Base-by-base conservation (phyloP, 2,329 filamentous ascomycete species). In the Stylonectria norvegica region DNA sequence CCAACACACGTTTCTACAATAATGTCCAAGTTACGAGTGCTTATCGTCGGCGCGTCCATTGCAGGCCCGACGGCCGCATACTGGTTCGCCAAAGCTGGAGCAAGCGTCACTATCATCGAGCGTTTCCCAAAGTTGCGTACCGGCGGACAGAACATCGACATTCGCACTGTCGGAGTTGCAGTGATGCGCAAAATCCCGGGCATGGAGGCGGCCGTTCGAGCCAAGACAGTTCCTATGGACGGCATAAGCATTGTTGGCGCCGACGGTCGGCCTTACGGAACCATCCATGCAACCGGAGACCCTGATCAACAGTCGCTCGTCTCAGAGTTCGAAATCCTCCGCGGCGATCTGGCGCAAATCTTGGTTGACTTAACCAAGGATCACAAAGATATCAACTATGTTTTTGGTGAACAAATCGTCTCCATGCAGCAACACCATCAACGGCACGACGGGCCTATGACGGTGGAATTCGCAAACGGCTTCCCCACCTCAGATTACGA, bases 291-390 rank as follows among this genome's bases (percentile, higher is more conserved):
- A 9, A 65, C 59, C 4, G 63, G 63, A 5, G 48, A 65, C 39
- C 58, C 63, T 2, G 64, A 68, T 14, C 65, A 68, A 38, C 66
- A 70, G 42, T 62, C 63, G 6, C 51, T 75, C 5, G 66, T 71
- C 4, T 74, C 30, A 67, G 73, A 77, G 15, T 70, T 66, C 31
- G 75, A 78, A 57, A 76, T 78, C 38, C 67, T 76, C 61, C 60
- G 74, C 7, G 73, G 70, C 0, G 69, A 76, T 36, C 47, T 78
- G 20, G 68, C 65, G 6, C 50, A 48, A 4, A 49, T 77, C 5
- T 46, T 78, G 1, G 64, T 70, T 34, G 60, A 66, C n/a, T 43
- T 59, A 6, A 56, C 52, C 3, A 56, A 53, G 15, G 47, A 53
- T n/a, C 45, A 49, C 2, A 44, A 56, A 1, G 53, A 53, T 30